Base-by-base conservation (phyloP, 129 eudicot species). In the Apium graveolens region DNA sequence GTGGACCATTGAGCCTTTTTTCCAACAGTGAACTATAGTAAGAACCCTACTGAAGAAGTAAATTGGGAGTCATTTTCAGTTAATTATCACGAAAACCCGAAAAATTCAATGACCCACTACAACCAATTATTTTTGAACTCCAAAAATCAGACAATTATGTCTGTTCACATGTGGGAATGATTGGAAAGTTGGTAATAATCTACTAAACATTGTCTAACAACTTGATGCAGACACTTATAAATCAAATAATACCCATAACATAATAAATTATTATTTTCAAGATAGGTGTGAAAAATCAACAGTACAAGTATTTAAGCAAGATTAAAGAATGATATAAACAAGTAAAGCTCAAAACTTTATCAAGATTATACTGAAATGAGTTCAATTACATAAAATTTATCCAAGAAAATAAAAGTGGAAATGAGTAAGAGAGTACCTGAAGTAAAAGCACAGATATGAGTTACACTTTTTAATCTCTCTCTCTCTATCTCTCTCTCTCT, bases 151-250 rank as follows among this genome's bases (percentile, higher is more conserved):
- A 73, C 60, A 80, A 63, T 2, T 65, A 74, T 32, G 79, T 32
- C 53, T 75, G 16, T 38, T 73, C 74, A 70, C 65, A 73, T 55
- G 26, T 73, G 24, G 31, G 69, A 39, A 12, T 46, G 53, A 79
- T 26, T 12, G 71, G 35, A 63, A 49, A 31, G 62, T 24, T 48
- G 71, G 79, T 38, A 7, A 11, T n/a, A 78, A 35, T 72, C 53
- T 26, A 51, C 29, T 46, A 11, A 79, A 68, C 53, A 51, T 49
- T 79, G 78, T 53, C 82, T 53, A 26, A 42, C 74, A 65, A 78
- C 43, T 31, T 43, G 63, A 65, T 65, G 55, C 39, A 66, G 63
- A 78, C 53, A 65, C 70, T 27, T 38, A 12, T 24, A 41, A n/a
- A 72, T 41, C 45, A 29, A 39, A 72, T 9, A 38, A 42, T 44